phyloP scores from a whole-genome alignment of 768 basidiomycete genomes.

The Nevesoporus exiguus region DNA sequence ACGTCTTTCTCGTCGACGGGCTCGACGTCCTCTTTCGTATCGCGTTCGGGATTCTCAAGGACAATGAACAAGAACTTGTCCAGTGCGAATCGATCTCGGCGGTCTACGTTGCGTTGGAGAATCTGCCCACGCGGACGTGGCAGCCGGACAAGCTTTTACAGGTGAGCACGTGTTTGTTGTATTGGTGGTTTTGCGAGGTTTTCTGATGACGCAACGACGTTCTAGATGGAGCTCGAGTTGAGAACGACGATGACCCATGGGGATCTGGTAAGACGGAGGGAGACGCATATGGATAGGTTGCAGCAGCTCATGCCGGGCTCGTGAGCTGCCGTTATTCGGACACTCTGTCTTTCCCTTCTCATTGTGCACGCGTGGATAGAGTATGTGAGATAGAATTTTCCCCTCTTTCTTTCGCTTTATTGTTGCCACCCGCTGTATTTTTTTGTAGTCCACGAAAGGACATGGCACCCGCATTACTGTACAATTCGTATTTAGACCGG shows the following conservation, averaged over 20 bases:
- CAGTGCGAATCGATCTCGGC: conserved; percentile 82
- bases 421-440: background rate
- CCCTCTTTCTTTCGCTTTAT: background rate
- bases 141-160: conserved; percentile 86
- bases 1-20: conserved; percentile 91
- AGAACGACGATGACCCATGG: conserved; percentile 48
- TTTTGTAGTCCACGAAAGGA: background rate
- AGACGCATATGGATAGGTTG: conserved; percentile 47
- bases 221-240: conserved; percentile 56
- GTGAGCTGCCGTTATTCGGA: background rate
- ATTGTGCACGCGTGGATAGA: conserved; percentile 7
- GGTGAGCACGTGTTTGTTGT: conserved; percentile 38
- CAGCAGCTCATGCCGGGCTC: conserved; percentile 37
- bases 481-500: background rate
- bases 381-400: conserved; percentile 5
- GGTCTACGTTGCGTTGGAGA: conserved; percentile 86
- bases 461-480: conserved; percentile 4
- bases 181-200: background rate
- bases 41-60: conserved; percentile 81
- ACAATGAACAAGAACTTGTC: conserved; percentile 80
- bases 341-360: background rate
- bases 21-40: conserved; percentile 89
- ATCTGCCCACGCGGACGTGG: conserved; percentile 91
- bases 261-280: conserved; percentile 55
- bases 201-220: background rate